Base-by-base conservation (phyloP, 2,329 filamentous ascomycete genomes). In the Colletotrichum shisoi region DNA sequence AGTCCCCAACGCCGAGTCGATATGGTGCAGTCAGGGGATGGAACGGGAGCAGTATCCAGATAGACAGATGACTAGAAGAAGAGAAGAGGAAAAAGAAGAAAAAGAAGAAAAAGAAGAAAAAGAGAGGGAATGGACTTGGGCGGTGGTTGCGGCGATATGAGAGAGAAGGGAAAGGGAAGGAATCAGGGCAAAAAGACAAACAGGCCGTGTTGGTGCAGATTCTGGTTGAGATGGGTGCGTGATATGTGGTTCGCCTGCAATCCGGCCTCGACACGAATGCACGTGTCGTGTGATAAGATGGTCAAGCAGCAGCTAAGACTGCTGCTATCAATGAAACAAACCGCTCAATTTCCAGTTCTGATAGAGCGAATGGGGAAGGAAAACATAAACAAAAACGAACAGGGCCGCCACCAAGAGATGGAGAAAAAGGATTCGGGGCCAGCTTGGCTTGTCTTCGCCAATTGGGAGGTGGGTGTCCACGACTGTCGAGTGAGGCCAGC, bases 301-400 rank as follows among this genome's bases (percentile, higher is more conserved):
- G 21, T 17, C 40, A 19, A 67, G 19, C 37, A 63, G 63, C 51
- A 57, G 52, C 27, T 53, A 39, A 40, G 53, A 65, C 48, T 27
- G 11, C 40, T 24, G 45, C n/a, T 53, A n/a, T 44, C 58, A 7
- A 51, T 34, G 12, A 31, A 31, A 13, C 9, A 34, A 17, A 11
- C 17, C 17, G 48, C 48, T n/a, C n/a, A 7, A 31, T 12, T 51
- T 34, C 27, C 17, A 13, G 27, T 51, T 31, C 2, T 13, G 19
- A 34, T 13, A 34, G 8, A 5, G 31, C 5, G 5, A 27, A n/a
- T 9, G 5, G 15, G 48, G 9, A 31, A 34, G 31, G 12, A 5
- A 34, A 17, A n/a, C n/a, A 49, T 11, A 49, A 6, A 31, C 27
- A 8, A 31, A 31, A 31, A 31, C 7, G 27, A 31, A 31, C 27